Evolutionary conservation across 2,329 filamentous ascomycete genomes (phyloP), one percentile per base, ranked within the genome.

Genomic region (Penicillium sp.): DNA sequence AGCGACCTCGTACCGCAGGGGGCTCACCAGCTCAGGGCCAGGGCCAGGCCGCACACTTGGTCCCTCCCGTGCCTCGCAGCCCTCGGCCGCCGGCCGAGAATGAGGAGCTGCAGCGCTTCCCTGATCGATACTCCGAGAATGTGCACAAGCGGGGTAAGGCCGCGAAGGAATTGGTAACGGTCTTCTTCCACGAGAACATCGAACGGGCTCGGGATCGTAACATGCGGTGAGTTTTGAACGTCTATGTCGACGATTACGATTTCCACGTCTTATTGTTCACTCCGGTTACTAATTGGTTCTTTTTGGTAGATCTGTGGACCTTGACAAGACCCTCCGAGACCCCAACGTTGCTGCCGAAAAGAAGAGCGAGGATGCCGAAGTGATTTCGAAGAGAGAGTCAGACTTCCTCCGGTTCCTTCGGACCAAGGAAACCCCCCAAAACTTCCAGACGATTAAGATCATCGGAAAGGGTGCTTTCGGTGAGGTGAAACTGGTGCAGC

Each of bases 401-500:
- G 90, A 92, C 68, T 97, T 96, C 75, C 81, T 99, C 60, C 90
- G 93, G 37, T 97, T 97, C 80, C 80, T 97, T 68, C 87, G 93
- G 54, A 97, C 93, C 54, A 93, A 91, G 75, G 92, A 97, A 73
- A 89, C 88, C 75, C 92, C 93, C 11, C 87, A 93, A 65, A 97
- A 97, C 79, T 99, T 97, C 81, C 86, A 87, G 61, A 97, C 93
- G 1, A 83, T 97, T 76, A 97, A 97, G 82, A 93, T 97, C 66
- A 99, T 99, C 67, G 94, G 94, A 70, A 99, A 99, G 82, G 94
- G 94, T 76, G 94, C 94, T 14, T 99, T 99, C 70, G 94, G 94
- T 73, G 94, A 99, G 76, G 94, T 99, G 68, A 96, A 96, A 78
- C 83, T 99, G 59, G 94, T 99, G 55, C 92, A 96, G 79, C 90